A percentile compares a stretch with the other conserved stretches of the same genome.
Evolutionary conservation across 2,329 filamentous ascomycete genomes (phyloP).

Genomic region (Neocucurbitaria cava): DNA sequence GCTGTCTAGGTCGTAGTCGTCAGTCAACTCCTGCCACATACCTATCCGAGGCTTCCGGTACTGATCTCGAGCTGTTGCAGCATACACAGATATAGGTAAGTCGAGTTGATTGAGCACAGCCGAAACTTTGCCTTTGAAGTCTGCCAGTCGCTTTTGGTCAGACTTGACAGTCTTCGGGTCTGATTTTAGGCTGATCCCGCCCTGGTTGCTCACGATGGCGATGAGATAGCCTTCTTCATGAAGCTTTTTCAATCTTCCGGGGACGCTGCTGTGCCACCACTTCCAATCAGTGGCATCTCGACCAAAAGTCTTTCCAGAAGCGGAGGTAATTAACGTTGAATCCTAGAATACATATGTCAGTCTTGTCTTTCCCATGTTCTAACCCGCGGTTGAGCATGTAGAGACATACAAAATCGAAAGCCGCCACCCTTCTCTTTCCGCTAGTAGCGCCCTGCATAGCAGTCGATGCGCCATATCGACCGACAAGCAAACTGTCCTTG

Average conservation of each 20-base stretch:
- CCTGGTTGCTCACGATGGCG: constrained; percentile 89
- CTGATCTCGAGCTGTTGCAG: constrained; percentile 80
- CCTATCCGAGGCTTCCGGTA: constrained; percentile 87
- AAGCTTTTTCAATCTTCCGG: constrained; percentile 69
- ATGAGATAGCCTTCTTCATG: constrained; percentile 77
- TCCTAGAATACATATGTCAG: constrained; percentile 62
- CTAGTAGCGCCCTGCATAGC: constrained; percentile 16
- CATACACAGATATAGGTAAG: constrained; percentile 81
- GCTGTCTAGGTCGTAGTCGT: constrained; percentile 58
- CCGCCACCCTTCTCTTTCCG: constrained; percentile 41
- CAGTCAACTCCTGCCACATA: constrained; percentile 80
- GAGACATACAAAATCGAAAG: constrained; percentile 49
- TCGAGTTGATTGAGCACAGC: constrained; percentile 74
- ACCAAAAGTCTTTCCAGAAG: constrained; percentile 81
- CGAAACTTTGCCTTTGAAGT: constrained; percentile 83
- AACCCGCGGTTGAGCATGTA: not conserved
- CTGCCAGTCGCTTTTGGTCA: constrained; percentile 70
- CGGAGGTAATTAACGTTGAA: constrained; percentile 81
- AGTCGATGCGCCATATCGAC: constrained; percentile 65
- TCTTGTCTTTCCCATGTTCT: not conserved
- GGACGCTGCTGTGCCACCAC: constrained; percentile 85
- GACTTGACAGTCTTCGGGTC: constrained; percentile 74
- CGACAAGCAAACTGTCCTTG: constrained; percentile 77
- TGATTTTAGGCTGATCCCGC: constrained; percentile 75
- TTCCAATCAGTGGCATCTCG: constrained; percentile 82